Base-by-base conservation (phyloP, 352 stramenopile species). In the Phytopythium litorale region DNA sequence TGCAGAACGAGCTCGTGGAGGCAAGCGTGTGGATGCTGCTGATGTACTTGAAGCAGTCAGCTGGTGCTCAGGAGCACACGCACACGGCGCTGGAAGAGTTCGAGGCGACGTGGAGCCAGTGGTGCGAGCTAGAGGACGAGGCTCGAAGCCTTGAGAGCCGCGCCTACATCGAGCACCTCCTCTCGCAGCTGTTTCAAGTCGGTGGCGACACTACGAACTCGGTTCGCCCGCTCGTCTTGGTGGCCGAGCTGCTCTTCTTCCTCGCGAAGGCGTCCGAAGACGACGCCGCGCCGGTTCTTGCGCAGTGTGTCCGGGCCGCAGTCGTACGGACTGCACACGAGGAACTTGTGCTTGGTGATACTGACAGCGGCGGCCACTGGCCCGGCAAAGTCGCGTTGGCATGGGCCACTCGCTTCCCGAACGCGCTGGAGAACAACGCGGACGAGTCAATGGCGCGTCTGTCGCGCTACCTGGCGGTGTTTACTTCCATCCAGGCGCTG, bases 1-100 rank as follows among this genome's bases (percentile, higher is more conserved):
- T 87, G 19, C 67, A 87, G 54, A 58, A 54, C 35, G 64, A 81
- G 30, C 35, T 87, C 16, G 54, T 72, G 7, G 63, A 76, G 23
- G 75, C 70, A 0, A 40, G 64, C 37, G 72, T 76, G 19, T 73
- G 50, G 58, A 60, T 71, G 35, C 33, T 81, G 12, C 56, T 73
- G 21, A 48, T 53, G 55, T 64, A 78, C 46, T 65, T 71, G 6
- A 55, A 76, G 38, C 53, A 37, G 33, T 42, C 13, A 2, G 13
- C n/a, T 16, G 16, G 50, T 9, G 50, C 42, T 11, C 42, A 49
- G 19, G 42, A 49, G 4, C 42, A 49, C 5, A 25, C 19, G 3
- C 18, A 7, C 42, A 49, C 12, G n/a, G 15, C 35, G 21, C 21
- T 73, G n/a, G 45, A 67, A 25, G 9, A 49, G 12, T 38, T 73